These are phyloP conservation scores for Wickerhamomyces xylosicus DNA, from an alignment of 805 yeast genomes.

Conservation along the genomic window DNA sequence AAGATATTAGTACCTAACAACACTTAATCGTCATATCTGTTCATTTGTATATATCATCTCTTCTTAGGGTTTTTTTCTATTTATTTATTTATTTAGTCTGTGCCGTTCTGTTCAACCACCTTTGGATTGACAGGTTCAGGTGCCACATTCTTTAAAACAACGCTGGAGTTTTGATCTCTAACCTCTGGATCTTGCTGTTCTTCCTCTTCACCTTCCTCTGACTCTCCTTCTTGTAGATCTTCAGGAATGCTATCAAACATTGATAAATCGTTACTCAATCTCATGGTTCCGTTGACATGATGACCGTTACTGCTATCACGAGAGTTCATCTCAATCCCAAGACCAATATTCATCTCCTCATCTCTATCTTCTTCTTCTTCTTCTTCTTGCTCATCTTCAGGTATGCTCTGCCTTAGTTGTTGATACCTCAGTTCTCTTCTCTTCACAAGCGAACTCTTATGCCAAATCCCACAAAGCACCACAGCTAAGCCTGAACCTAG, in stretches of 20 bases:
- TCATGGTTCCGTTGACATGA: no score
- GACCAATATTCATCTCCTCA: constrained; percentile 6
- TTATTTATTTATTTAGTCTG: no score
- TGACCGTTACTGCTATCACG: constrained; percentile 18
- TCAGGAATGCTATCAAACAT: background rate
- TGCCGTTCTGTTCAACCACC: constrained; percentile 12
- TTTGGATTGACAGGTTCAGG: constrained; percentile 16
- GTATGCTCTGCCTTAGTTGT: constrained; percentile 18
- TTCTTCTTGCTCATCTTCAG: constrained; percentile 12
- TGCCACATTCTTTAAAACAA: constrained; percentile 7
- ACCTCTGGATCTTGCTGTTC: no score
- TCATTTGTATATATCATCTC: no score
- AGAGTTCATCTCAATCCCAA: constrained; percentile 16
- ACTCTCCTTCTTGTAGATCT: background rate
- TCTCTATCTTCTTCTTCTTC: constrained; percentile 1
- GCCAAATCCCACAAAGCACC: constrained; percentile 9
- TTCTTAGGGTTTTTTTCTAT: no score
- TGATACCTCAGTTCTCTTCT: constrained; percentile 16
- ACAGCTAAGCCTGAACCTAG: constrained; percentile 19
- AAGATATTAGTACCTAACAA: background rate
- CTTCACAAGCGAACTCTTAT: constrained; percentile 14
- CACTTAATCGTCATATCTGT: no score
- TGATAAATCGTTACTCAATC: constrained; percentile 5
- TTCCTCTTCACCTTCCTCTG: background rate
- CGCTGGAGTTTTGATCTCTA: background rate